Conservation (phyloP, 345 rosid genomes). For the Linum lewisii region DNA sequence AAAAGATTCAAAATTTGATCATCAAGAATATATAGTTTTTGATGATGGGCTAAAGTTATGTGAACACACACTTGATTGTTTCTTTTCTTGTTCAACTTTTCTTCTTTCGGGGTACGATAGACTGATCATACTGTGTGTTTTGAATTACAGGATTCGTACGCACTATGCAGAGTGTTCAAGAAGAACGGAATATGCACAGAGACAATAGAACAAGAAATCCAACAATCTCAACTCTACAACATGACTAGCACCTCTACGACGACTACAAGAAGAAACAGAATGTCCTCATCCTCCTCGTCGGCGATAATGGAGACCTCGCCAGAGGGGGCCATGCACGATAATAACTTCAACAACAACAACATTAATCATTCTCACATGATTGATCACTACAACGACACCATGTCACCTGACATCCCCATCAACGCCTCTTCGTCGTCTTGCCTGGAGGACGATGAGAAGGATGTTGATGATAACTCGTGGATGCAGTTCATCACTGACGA, state of each 20-base stretch:
- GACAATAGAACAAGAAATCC: slow-evolving; percentile 34
- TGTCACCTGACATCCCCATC: slow-evolving; percentile 67
- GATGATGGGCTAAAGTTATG: no score
- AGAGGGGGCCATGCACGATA: slow-evolving; percentile 4
- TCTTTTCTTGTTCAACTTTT: no score
- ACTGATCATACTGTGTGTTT: no score
- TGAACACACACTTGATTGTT: no score
- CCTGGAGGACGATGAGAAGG: slow-evolving; percentile 67
- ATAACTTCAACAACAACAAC: neutral
- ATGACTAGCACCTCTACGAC: neutral
- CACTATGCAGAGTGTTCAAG: slow-evolving; percentile 91
- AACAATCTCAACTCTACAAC: slow-evolving; percentile 32
- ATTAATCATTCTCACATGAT: neutral
- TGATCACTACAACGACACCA: slow-evolving; percentile 37
- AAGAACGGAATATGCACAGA: slow-evolving; percentile 76
- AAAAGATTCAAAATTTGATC: no score
- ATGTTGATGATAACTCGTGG: slow-evolving; percentile 56
- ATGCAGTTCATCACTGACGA: slow-evolving; percentile 96
- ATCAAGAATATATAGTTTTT: no score
- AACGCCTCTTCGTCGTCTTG: slow-evolving; percentile 31
- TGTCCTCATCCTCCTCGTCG: slow-evolving; percentile 7
- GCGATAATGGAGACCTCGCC: slow-evolving; percentile 34
- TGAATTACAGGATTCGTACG: slow-evolving; percentile 58
- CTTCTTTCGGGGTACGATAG: no score
- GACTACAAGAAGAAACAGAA: slow-evolving; percentile 10